Percentiles rank a stretch among this genome's conserved stretches.
phyloP scores from a whole-genome alignment of 768 basidiomycete genomes.

The Phylloporus scabripes region DNA sequence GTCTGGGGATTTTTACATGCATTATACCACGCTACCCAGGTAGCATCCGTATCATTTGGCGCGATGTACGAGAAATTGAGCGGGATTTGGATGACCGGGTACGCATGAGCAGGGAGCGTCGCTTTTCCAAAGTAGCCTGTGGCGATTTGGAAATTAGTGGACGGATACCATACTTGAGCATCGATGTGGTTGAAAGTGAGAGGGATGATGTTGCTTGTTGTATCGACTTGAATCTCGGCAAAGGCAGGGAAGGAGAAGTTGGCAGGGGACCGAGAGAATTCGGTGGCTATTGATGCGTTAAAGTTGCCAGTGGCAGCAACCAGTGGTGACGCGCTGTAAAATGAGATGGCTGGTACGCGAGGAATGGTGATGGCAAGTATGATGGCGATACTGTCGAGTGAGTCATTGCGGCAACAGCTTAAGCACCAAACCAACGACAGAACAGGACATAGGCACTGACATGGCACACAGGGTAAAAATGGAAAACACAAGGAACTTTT shows the following conservation, averaged over 20 bases:
- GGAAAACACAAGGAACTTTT: constrained; percentile 63
- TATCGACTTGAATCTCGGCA: constrained; percentile 73
- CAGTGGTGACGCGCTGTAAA: constrained; percentile 57
- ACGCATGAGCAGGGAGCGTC: constrained; percentile 61
- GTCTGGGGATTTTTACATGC: constrained; percentile 61
- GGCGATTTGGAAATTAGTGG: constrained; percentile 59
- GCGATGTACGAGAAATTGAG: constrained; percentile 82
- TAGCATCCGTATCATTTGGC: constrained; percentile 72
- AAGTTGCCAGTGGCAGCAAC: constrained; percentile 52
- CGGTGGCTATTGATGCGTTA: constrained; percentile 48
- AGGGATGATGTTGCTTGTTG: constrained; percentile 69
- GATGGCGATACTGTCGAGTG: constrained; percentile 49
- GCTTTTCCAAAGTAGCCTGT: constrained; percentile 55
- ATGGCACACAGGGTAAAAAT: constrained; percentile 54
- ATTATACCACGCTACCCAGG: constrained; percentile 78
- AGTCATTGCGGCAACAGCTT: not conserved
- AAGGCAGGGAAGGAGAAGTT: constrained; percentile 87
- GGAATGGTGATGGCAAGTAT: constrained; percentile 78
- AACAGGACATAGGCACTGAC: constrained; percentile 33
- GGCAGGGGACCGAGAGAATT: constrained; percentile 73
- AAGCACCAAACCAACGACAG: not conserved
- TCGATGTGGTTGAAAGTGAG: constrained; percentile 62
- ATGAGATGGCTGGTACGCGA: constrained; percentile 67
- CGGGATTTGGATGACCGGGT: constrained; percentile 63
- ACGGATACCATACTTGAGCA: constrained; percentile 66